Base-by-base conservation (phyloP, 73 alveolate genomes). In the Paramecium caudatum region DNA sequence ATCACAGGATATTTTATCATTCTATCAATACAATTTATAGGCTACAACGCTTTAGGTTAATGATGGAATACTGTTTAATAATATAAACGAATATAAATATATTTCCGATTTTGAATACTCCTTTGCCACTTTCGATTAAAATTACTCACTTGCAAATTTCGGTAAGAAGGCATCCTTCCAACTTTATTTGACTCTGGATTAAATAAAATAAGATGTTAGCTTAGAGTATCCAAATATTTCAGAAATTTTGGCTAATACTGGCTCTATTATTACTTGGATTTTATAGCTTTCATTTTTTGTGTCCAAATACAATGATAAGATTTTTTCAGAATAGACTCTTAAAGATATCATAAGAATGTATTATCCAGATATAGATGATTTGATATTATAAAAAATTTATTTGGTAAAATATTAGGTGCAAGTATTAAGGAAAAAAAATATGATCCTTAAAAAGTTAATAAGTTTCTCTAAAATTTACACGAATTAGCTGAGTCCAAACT, bases 251-350 rank as follows among this genome's bases (percentile, higher is more conserved):
- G 80, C 80, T 0, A 43, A 55, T 2, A 55, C 80, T 27, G 46
- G 80, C 7, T 55, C 80, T 27, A 55, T 55, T 4, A 27, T 55
- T 27, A 55, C 46, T 55, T 55, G 80, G 80, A 5, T 55, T 55
- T 55, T 55, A 19, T 9, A 37, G 7, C 9, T 55, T 27, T 55
- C 80, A 1, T 55, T 27, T 55, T 23, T 55, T 19, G 80, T 55
- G n/a, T 27, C 45, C 1, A 12, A 5, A 12, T 55, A 55, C 30
- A 55, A 55, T 55, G 7, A 55, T 10, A 43, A 55, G 30, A 13
- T 55, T 4, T 27, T 37, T 55, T 27, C 30, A 21, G 4, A 55
- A 21, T 27, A 23, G 23, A 23, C 30, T 2, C 23, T 4, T 55
- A 19, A 37, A 23, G 80, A 55, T 27, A 23, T 55, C 0, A 23